Base-by-base conservation (phyloP, 2,329 filamentous ascomycete genomes). In the Bipolaris zeicola region DNA sequence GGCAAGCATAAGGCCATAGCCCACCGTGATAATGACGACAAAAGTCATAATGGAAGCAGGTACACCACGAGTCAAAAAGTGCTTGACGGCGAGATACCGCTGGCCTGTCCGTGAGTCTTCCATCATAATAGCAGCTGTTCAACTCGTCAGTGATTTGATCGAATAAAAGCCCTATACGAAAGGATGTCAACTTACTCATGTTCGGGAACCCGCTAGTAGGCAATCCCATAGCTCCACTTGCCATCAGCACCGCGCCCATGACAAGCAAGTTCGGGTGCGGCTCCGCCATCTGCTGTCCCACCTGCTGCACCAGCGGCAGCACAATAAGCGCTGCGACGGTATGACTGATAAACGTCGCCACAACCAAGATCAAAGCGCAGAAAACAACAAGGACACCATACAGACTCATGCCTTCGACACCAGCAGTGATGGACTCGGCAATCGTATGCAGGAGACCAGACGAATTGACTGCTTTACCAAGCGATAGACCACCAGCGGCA, bases 191-290 rank as follows among this genome's bases (percentile, higher is more conserved):
- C 92, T 83, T 86, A 96, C 93, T 99, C 95, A 99, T 99, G 68
- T 99, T 99, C 1, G 95, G 95, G 80, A 99, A 99, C 7, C 95
- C 96, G 73, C 89, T 94, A 0, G 95, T 99, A 2, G 95, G 95
- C 77, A 99, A 78, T 11, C 89, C 95, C 95, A 99, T 99, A 2
- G 92, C 95, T n/a, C 93, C 93, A 63, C 89, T 94, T 73, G 95
- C 97, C 92, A 99, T 99, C 61, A 99, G 79, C 10, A 96, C 94
- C 52, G 90, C 89, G 0, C 88, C 91, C 94, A 99, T 98, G 61
- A 99, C 95, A 57, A 99, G 80, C 58, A 99, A 79, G 76, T 98
- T 98, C 7, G 95, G 94, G 73, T 96, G 92, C 26, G 94, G 93
- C 73, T 96, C 89, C 1, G 53, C 85, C 92, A 99, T 96, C 47